Conservation (phyloP, 2,329 filamentous ascomycete species). For the Nemania sp. region DNA sequence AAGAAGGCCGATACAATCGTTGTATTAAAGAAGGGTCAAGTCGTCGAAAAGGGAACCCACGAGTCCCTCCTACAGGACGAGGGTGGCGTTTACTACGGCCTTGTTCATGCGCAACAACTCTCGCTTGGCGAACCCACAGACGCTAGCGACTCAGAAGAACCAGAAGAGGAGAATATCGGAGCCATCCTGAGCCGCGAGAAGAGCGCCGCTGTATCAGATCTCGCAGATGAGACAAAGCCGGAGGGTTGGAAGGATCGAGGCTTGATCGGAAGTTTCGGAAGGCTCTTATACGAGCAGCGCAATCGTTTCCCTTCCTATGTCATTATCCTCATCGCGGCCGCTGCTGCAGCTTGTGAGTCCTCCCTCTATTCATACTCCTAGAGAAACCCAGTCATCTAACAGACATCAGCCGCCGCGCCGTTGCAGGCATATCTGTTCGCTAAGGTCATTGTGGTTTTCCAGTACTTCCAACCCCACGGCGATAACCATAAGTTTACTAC, state of each 20-base stretch:
- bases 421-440: slow-evolving; percentile 68
- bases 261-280: slow-evolving; percentile 66
- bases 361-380: not conserved
- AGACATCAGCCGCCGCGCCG: slow-evolving; percentile 56
- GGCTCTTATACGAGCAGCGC: slow-evolving; percentile 68
- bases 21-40: slow-evolving; percentile 76
- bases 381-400: slow-evolving; percentile 14
- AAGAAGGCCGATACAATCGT: slow-evolving; percentile 83
- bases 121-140: slow-evolving; percentile 63
- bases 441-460: slow-evolving; percentile 64
- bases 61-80: slow-evolving; percentile 73
- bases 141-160: slow-evolving; percentile 51
- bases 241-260: slow-evolving; percentile 54
- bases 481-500: slow-evolving; percentile 52
- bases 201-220: slow-evolving; percentile 57
- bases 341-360: slow-evolving; percentile 52
- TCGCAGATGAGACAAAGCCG: slow-evolving; percentile 38
- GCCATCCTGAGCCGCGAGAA: slow-evolving; percentile 59
- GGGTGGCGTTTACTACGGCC: slow-evolving; percentile 72
- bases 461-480: slow-evolving; percentile 41
- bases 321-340: slow-evolving; percentile 61
- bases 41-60: slow-evolving; percentile 82
- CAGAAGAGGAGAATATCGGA: slow-evolving; percentile 57
- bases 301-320: slow-evolving; percentile 63
- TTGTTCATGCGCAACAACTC: slow-evolving; percentile 74